Percentiles rank a stretch among this genome's conserved stretches.
Conservation (phyloP, 257 asterid genomes). For the Verbena officinalis region DNA sequence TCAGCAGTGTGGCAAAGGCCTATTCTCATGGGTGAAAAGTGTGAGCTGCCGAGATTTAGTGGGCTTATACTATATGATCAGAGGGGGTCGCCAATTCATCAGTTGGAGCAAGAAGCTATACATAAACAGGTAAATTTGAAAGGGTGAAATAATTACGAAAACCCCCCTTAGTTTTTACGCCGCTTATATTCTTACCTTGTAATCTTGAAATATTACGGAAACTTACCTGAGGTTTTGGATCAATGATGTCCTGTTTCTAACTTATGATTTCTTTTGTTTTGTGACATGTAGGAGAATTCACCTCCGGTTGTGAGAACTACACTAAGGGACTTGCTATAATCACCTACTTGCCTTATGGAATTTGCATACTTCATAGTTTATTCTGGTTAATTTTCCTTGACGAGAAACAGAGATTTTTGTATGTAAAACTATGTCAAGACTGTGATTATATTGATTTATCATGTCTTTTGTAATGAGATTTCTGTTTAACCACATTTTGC, state of each 20-base stretch:
- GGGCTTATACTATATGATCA: constrained; percentile 84
- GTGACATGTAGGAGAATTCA: constrained; percentile 35
- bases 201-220: too few species aligned
- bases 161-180: too few species aligned
- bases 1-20: constrained; percentile 90
- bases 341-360: not conserved
- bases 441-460: constrained; percentile 1
- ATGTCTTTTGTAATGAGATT: not conserved
- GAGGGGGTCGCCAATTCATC: constrained; percentile 60
- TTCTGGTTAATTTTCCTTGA: too few species aligned
- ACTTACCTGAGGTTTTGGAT: too few species aligned
- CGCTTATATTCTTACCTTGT: too few species aligned
- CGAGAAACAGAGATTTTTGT: constrained; percentile 6
- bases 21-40: constrained; percentile 86
- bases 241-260: not conserved
- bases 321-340: constrained; percentile 50
- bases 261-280: constrained; percentile 10
- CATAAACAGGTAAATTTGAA: constrained; percentile 41
- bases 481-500: constrained; percentile 1
- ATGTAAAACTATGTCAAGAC: constrained; percentile 19
- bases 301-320: constrained; percentile 46
- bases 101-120: constrained; percentile 20
- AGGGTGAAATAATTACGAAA: too few species aligned
- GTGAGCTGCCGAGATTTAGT: constrained; percentile 83
- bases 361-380: not conserved